phyloP scores from a whole-genome alignment of 2,329 filamentous ascomycete species.

The Periconia sp. region DNA sequence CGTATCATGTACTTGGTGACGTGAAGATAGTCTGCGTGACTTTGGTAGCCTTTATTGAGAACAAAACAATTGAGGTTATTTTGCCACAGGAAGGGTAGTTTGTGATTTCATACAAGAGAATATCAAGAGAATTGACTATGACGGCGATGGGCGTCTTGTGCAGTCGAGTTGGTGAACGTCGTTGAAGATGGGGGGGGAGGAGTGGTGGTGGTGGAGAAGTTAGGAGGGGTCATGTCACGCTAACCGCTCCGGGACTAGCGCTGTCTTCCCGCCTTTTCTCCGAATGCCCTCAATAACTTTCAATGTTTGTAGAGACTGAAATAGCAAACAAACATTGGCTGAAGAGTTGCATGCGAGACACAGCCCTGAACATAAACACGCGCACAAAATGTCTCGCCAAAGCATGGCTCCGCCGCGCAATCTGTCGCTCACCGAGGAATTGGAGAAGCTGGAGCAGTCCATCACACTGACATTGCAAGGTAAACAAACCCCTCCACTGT shows the following conservation, averaged over 20 bases:
- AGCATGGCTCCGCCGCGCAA: slow-evolving; percentile 54
- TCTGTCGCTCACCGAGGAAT: slow-evolving; percentile 86
- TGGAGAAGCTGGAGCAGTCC: slow-evolving; percentile 93
- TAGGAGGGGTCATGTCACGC: not conserved
- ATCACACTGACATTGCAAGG: slow-evolving; percentile 96
- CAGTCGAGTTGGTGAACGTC: no score
- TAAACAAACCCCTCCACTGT: slow-evolving; percentile 26
- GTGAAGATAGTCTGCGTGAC: no score
- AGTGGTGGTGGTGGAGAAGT: not conserved
- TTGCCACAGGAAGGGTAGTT: no score
- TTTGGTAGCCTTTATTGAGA: slow-evolving; percentile 12
- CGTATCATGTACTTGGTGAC: slow-evolving; percentile 4
- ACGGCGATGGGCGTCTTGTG: no score
- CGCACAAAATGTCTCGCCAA: slow-evolving; percentile 52
- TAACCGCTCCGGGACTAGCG: slow-evolving; percentile 3
- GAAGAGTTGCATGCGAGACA: no score
- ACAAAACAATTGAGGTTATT: no score
- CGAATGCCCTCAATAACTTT: no score
- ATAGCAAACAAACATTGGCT: no score
- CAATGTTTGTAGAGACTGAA: no score
- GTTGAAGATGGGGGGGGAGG: slow-evolving; percentile 14
- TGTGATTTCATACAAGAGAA: no score
- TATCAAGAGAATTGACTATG: no score
- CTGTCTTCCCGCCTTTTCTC: no score
- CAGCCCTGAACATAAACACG: not conserved